Evolutionary conservation across 805 yeast species (phyloP), one percentile per base, ranked within the genome.

Genomic region (Metschnikowia borealis): DNA sequence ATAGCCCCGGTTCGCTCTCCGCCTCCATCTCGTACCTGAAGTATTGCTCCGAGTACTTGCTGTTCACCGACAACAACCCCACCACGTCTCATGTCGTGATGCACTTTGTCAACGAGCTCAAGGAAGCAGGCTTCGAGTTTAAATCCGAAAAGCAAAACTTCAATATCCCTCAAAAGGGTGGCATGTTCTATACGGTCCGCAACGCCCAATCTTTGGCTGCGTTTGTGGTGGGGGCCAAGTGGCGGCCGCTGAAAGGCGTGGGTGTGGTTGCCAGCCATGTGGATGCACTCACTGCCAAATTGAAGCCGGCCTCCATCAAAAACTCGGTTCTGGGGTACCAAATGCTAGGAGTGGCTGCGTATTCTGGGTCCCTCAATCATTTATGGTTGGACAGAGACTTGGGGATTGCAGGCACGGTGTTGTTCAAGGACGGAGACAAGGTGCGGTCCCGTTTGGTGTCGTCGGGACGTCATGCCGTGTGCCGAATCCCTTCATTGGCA

Each of bases 371-470:
- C 1, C 58, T 70, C 32, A 63, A 60, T 35, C 58, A 62, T 33
- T 47, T 66, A 4, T 72, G 77, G 77, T 61, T 69, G 51, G 73
- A 71, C 53, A 57, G 78, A 47, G 78, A 73, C 51, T 65, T 73
- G 54, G 77, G 75, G 3, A 54, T 73, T 36, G 77, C 74, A 5
- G 78, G 78, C 7, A 52, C 66, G 14, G 55, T 72, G 35, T 54
- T 70, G 23, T 62, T 66, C 0, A 60, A 59, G 36, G 61, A 61
- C 34, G 31, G 37, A 15, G 18, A 38, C 4, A 59, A 57, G 26
- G 48, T 69, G 3, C 44, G 31, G 3, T 55, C 66, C 4, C 58
- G 61, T 42, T 58, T 71, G 36, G 62, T 73, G 3, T 62, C 62
- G 20, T 69, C 75, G 1, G 56, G 68, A 10, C 63, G 66, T 6